phyloP scores from a whole-genome alignment of 1,284 basidiomycete species.

The Athelia psychrophila region DNA sequence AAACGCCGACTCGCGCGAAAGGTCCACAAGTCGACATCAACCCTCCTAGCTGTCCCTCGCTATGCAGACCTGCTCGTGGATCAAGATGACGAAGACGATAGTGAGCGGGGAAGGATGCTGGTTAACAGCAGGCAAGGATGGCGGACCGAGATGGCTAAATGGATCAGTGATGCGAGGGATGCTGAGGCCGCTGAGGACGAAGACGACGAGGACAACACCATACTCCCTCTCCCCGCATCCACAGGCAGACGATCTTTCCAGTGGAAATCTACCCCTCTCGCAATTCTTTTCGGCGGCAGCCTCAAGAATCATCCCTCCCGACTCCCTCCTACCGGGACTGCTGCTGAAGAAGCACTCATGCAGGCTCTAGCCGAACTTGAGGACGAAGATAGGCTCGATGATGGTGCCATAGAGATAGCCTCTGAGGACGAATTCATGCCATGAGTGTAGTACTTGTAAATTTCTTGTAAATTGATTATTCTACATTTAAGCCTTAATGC shows the following conservation, averaged over 20 bases:
- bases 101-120: not conserved
- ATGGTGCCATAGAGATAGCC: not conserved
- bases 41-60: not conserved
- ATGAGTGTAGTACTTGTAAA: not conserved
- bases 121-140: not conserved
- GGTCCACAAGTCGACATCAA: not conserved
- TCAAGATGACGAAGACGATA: not conserved
- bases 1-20: not conserved
- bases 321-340: too few species aligned
- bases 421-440: not conserved
- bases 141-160: slow-evolving; percentile 1
- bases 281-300: too few species aligned
- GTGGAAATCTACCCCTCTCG: too few species aligned
- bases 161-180: not conserved
- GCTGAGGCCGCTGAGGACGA: too few species aligned
- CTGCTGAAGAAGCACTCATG: slow-evolving; percentile 5
- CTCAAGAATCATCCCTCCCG: too few species aligned
- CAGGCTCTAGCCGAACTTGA: slow-evolving; percentile 6
- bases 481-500: not conserved
- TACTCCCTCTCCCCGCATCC: too few species aligned
- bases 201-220: not conserved
- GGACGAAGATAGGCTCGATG: slow-evolving; percentile 1
- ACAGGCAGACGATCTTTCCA: too few species aligned
- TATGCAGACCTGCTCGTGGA: not conserved
- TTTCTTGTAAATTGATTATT: not conserved